Percentiles rank a stretch among this genome's conserved stretches.
These are phyloP conservation scores for Colletotrichum tofieldiae DNA, from an alignment of 2,329 filamentous ascomycete species.

Conservation along the genomic window DNA sequence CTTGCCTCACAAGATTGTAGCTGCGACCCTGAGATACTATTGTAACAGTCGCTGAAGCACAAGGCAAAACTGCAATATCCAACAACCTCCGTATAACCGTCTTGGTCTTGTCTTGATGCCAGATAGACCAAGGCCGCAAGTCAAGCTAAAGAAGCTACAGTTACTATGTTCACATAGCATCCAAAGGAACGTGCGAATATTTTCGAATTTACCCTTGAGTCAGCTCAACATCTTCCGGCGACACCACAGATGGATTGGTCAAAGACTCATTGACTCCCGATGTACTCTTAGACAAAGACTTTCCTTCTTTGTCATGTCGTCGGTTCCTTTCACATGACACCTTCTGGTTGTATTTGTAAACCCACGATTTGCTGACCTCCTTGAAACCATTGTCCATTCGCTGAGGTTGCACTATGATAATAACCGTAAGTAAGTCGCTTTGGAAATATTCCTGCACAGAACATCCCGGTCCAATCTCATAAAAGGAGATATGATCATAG, in stretches of 20 bases:
- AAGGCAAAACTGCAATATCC: too few relatives aligned
- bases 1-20: too few relatives aligned
- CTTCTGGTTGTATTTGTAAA: not conserved
- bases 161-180: not conserved
- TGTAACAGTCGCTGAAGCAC: too few relatives aligned
- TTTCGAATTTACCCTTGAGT: not conserved
- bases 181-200: not conserved
- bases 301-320: not conserved
- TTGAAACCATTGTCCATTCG: not conserved
- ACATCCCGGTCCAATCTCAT: not conserved
- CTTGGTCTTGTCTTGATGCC: too few relatives aligned
- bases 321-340: not conserved
- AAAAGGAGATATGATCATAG: too few relatives aligned
- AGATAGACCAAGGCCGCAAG: too few relatives aligned
- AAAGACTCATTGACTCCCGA: too few relatives aligned
- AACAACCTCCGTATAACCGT: too few relatives aligned
- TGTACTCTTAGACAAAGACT: not conserved
- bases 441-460: constrained; percentile 31
- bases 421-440: too few relatives aligned
- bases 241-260: not conserved
- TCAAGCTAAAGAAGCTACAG: too few relatives aligned
- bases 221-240: not conserved
- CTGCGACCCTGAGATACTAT: too few relatives aligned
- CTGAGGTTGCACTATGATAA: not conserved
- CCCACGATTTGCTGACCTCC: not conserved